Evolutionary conservation across 1,139 yeast genomes (phyloP).

Genomic region (Taphrina populina): DNA sequence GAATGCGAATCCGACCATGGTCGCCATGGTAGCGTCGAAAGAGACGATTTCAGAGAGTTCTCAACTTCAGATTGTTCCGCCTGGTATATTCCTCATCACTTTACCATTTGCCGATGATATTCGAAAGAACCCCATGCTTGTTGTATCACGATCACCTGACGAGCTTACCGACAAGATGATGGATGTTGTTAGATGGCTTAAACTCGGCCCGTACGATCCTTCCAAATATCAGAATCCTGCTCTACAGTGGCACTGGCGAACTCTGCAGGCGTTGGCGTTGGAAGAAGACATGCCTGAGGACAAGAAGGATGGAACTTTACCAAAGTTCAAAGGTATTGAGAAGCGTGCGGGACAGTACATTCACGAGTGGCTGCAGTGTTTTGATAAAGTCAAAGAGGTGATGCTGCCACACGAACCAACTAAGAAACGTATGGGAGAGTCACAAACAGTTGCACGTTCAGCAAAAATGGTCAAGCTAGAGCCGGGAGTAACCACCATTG

Average conservation of each 20-base stretch:
- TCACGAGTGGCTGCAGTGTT: constrained; percentile 18
- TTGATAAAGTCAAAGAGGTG: background rate
- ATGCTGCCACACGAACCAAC: background rate
- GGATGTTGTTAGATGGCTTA: constrained; percentile 49
- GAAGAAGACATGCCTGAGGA: constrained; percentile 55
- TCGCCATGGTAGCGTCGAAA: constrained; percentile 45
- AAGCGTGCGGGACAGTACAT: constrained; percentile 35
- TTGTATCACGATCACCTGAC: constrained; percentile 41
- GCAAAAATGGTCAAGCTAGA: constrained; percentile 6
- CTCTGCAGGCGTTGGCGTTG: constrained; percentile 64
- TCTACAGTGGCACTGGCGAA: constrained; percentile 63
- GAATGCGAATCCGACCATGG: constrained; percentile 59
- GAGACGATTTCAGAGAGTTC: constrained; percentile 34
- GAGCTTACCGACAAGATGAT: constrained; percentile 47
- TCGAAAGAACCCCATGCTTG: constrained; percentile 42
- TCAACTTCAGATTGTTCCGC: constrained; percentile 40
- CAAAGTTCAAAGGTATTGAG: constrained; percentile 45
- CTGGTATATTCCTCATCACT: constrained; percentile 47
- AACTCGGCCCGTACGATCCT: constrained; percentile 58
- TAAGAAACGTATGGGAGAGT: constrained; percentile 13
- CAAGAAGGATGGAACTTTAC: constrained; percentile 44
- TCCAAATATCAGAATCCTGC: constrained; percentile 63
- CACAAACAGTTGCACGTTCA: constrained; percentile 3
- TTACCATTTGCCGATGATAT: constrained; percentile 48
- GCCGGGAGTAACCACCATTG: constrained; percentile 1